Base-by-base conservation (phyloP, 164 flowering plant genomes). In the Stephania cephalantha region DNA sequence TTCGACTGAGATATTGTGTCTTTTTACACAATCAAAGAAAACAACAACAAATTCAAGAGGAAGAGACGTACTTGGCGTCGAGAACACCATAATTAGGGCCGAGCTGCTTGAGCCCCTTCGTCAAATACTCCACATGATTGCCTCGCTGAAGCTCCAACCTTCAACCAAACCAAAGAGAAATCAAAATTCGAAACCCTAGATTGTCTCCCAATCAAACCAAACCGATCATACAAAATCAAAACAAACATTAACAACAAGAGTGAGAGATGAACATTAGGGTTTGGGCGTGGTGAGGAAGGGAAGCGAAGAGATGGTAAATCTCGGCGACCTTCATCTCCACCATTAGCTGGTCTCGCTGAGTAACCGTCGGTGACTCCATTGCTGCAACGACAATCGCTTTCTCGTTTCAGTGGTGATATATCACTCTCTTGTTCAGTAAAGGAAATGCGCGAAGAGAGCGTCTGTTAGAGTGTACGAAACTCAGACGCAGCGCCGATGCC, bases 131-230 rank as follows among this genome's bases (percentile, higher is more conserved):
- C 9, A 88, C 74, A 74, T 92, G 96, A 30, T 79, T 76, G 22
- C 91, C 91, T 7, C 88, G 90, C 48, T 81, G 85, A 71, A 94
- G 74, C 84, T 88, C 90, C 81, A 91, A 74, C 89, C 97, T 94
- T 63, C 29, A 18, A n/a, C 5, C 29, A 17, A 13, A 20, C 65
- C 65, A 18, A 58, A 72, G 45, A 61, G 3, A 17, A 46, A 70
- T 1, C 9, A 46, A 18, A n/a, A 58, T 17, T n/a, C 20, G 20
- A 58, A 58, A 58, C 17, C 64, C n/a, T 20, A 58, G 42, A 35
- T 35, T 5, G n/a, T 17, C n/a, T 20, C 4, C 65, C n/a, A 20
- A 58, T 58, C 22, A 58, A 6, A 58, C 20, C 20, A 58, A 20
- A 58, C 15, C 65, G 65, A 74, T 11, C 55, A 10, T 0, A 1